Conservation (phyloP, 2,329 filamentous ascomycete genomes). For the Cyanodermella asteris region DNA sequence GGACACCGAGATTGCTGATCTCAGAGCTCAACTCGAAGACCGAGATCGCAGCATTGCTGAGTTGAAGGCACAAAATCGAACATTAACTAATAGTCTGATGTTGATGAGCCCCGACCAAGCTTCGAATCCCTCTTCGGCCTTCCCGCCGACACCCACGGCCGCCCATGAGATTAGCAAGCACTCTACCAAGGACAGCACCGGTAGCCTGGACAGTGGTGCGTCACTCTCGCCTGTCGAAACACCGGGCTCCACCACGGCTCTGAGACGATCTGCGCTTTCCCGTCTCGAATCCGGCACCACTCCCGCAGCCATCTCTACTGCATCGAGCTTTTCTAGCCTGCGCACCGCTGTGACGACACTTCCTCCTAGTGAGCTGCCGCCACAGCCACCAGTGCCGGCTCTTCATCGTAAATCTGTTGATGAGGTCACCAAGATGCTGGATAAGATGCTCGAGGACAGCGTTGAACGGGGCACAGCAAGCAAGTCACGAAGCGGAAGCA, state of each 20-base stretch:
- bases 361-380: slow-evolving; percentile 14
- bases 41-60: slow-evolving; percentile 80
- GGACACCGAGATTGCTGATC: slow-evolving; percentile 75
- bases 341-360: neutral
- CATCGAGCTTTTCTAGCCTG: too few species aligned
- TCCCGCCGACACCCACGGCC: slow-evolving; percentile 1
- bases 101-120: too few species aligned
- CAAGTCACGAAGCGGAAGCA: too few species aligned
- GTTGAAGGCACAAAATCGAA: slow-evolving; percentile 22
- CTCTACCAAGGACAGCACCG: slow-evolving; percentile 13
- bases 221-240: slow-evolving; percentile 6
- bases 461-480: too few species aligned
- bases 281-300: slow-evolving; percentile 2
- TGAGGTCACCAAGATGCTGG: slow-evolving; percentile 80
- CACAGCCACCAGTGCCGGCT: slow-evolving; percentile 11
- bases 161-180: slow-evolving; percentile 5
- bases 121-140: too few species aligned
- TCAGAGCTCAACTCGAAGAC: slow-evolving; percentile 76
- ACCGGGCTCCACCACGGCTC: slow-evolving; percentile 5
- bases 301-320: neutral
- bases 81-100: too few species aligned
- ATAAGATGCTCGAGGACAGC: slow-evolving; percentile 87
- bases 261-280: neutral
- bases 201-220: slow-evolving; percentile 10
- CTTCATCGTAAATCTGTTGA: slow-evolving; percentile 48